Evolutionary conservation across 768 basidiomycete species (phyloP), one percentile per base, ranked within the genome.

Genomic region (Neoboletus brunneissimus): DNA sequence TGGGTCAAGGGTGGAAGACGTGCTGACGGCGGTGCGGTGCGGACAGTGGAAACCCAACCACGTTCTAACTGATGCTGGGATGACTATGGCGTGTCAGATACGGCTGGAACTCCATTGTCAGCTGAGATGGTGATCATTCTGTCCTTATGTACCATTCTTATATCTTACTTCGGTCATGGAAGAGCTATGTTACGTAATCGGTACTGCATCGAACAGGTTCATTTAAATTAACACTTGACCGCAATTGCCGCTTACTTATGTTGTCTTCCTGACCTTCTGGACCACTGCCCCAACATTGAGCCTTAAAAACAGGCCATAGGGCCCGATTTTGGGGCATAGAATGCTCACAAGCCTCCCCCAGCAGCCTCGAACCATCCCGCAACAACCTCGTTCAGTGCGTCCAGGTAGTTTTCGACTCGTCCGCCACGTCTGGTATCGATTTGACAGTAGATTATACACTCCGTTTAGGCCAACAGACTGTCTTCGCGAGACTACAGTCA

Each of bases 401-500:
- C 66, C 44, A 67, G 64, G 66, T 67, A 46, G 16, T 37, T 51
- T 52, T 27, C n/a, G 10, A 35, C 54, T 18, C 44, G 23, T 32
- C 43, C 46, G 27, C 48, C 57, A 54, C 49, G 48, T 59, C 63
- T 53, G 27, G 31, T 44, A 2, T 32, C 44, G 1, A 25, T 47
- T 48, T 60, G 35, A 61, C 57, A 40, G 11, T 40, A 48, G 35
- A 34, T 48, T 16, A 41, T 44, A 31, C 27, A 18, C 23, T 9
- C 29, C 31, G n/a, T 44, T 16, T 47, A 75, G 73, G 71, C 53
- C 73, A 76, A 58, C 73, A 71, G 31, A 73, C 74, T 45, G 76
- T 84, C 25, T 64, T 83, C 31, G 72, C 81, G 31, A 79, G 81
- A 44, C 62, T 84, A 32, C 84, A 84, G 51, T 76, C 77, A 12